Percentiles rank a stretch among this genome's conserved stretches.
Conservation (phyloP, 139 green algal genomes). For the Haematococcus sp. region DNA sequence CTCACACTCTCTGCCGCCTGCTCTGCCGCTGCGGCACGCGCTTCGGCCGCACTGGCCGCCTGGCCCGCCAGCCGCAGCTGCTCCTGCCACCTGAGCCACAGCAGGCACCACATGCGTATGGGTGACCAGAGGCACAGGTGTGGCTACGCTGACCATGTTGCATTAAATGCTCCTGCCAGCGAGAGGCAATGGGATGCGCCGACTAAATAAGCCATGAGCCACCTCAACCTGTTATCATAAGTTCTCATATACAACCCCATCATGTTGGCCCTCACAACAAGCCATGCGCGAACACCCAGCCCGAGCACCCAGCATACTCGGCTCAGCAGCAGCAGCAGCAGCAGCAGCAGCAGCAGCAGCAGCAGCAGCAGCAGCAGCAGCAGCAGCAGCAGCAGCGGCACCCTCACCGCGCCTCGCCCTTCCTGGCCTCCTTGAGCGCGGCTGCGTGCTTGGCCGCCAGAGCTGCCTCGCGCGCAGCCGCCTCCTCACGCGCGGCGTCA, state of each 20-base stretch:
- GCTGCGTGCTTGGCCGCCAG: constrained; percentile 4
- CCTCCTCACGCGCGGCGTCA: constrained; percentile 25
- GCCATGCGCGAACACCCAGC: too few relatives aligned
- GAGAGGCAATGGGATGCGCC: not conserved
- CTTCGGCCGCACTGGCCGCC: not conserved
- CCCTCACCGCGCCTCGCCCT: constrained; percentile 20
- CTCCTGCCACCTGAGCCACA: constrained; percentile 18
- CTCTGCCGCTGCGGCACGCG: constrained; percentile 10
- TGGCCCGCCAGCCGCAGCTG: constrained; percentile 24
- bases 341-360: not conserved
- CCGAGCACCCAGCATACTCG: too few relatives aligned
- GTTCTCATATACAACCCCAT: not conserved
- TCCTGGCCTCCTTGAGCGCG: constrained; percentile 38
- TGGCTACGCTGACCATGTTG: not conserved
- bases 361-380: not conserved
- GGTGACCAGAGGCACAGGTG: not conserved
- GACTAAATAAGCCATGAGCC: not conserved
- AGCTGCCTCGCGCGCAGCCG: constrained; percentile 16
- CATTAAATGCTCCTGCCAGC: not conserved
- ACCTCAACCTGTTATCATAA: not conserved
- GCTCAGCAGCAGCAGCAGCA: not conserved
- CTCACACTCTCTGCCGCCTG: not conserved
- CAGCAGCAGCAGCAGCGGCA: too few relatives aligned
- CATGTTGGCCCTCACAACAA: too few relatives aligned
- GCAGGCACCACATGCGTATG: not conserved